Base-by-base conservation (phyloP, 2,329 filamentous ascomycete genomes). In the Epichloe brachyelytri region DNA sequence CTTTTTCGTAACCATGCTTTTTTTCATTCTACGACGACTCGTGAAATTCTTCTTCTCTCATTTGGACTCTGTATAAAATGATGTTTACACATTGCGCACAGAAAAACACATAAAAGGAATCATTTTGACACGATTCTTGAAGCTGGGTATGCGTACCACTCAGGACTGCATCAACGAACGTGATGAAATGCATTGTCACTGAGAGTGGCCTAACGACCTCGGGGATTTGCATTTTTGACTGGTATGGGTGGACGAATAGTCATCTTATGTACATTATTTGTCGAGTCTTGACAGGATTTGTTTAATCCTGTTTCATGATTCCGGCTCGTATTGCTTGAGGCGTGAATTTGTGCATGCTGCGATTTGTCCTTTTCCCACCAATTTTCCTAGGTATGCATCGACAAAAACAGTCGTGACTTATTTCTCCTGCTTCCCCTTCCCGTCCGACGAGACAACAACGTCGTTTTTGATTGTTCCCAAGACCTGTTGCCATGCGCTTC, bases 11-110 rank as follows among this genome's bases (percentile, higher is more conserved):
- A 45, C 5, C 40, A 22, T 52, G 48, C 44, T 45, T 43, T 50
- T 46, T 20, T 48, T 37, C 51, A 39, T 51, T 53, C 43, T 43
- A 38, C 10, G 17, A 48, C 30, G 40, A 51, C 43, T 52, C 49
- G 46, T 36, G 41, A 5, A 40, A 37, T 37, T 26, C 37, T 54
- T 48, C n/a, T 38, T 45, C 44, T 52, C 49, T 46, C 11, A 37
- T 47, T 46, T 14, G 22, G 40, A 22, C 26, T 46, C 33, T 49
- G 46, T 45, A 46, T 33, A 41, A 39, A 45, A n/a, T 43, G 33
- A 30, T 30, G 36, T 19, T 44, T 47, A n/a, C 43, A 43, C 26
- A 15, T 19, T 33, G 20, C 38, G 44, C 44, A 46, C 34, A 46
- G 26, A 51, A 46, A 30, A 30, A 46, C 20, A 34, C 36, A 46